These are phyloP conservation scores for Flaveria ramosissima DNA, from an alignment of 129 eudicot genomes.

Conservation along the genomic window DNA sequence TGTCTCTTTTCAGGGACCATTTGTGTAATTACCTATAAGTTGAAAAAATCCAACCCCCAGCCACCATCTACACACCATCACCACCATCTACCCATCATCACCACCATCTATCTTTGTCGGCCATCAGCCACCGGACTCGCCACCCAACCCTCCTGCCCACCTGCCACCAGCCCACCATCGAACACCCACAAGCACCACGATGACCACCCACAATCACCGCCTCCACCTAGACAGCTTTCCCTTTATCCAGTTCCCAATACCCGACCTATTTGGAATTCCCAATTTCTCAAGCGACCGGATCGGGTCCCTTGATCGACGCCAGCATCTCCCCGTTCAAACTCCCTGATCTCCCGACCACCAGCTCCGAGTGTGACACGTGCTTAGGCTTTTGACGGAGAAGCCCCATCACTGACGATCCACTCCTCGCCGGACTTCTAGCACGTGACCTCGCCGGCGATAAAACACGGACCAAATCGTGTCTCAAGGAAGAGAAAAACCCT, in stretches of 20 bases:
- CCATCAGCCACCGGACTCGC: too few relatives aligned
- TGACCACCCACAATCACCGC: too few relatives aligned
- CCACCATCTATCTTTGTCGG: too few relatives aligned
- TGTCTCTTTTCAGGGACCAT: too few relatives aligned
- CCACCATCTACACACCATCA: too few relatives aligned
- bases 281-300: constrained; percentile 55
- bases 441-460: constrained; percentile 55
- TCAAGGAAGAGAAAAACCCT: constrained; percentile 57
- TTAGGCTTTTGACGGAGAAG: constrained; percentile 39
- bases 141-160: too few relatives aligned
- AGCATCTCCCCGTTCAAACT: constrained; percentile 65
- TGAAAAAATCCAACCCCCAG: too few relatives aligned
- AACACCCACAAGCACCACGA: too few relatives aligned
- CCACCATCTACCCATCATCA: too few relatives aligned
- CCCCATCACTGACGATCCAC: constrained; percentile 42
- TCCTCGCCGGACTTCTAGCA: constrained; percentile 40
- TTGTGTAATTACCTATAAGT: too few relatives aligned
- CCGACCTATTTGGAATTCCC: constrained; percentile 68
- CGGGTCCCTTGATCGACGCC: constrained; percentile 83
- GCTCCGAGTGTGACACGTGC: constrained; percentile 28
- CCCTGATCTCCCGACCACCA: constrained; percentile 65
- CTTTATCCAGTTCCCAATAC: constrained; percentile 66
- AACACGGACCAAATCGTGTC: constrained; percentile 73
- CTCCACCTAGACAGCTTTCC: constrained; percentile 63
- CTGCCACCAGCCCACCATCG: too few relatives aligned